Evolutionary conservation across 257 asterid species (phyloP), one percentile per base, ranked within the genome.

Genomic region (Solanum chaucha): DNA sequence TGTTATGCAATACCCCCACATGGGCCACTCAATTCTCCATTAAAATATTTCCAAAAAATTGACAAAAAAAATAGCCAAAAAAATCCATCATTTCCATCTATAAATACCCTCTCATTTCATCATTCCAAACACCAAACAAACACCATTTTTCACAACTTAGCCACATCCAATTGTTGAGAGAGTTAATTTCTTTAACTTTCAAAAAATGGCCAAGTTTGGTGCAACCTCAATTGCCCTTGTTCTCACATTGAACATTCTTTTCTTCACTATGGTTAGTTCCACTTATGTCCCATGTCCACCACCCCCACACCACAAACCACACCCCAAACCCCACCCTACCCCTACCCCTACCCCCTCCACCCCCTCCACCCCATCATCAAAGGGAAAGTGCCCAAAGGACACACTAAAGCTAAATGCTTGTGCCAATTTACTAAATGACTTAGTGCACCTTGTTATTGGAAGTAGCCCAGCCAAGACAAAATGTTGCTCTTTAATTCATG

Each of bases 191-290:
- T 19, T 17, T 6, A 55, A 17, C 24, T 55, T 55, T 19, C n/a
- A 41, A 46, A 20, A 44, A 44, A 85, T 85, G 87, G 87, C 83
- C 32, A 85, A 70, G 87, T 34, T 73, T 78, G 82, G 28, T 8
- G 10, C 19, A 44, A 4, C 87, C 24, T 75, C 88, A 32, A 14
- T 74, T 67, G 85, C 86, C 35, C 88, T 87, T 85, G 71, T 89
- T 68, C 78, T 87, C 87, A 81, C 88, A n/a, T 71, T 87, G 14
- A 87, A 85, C 91, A 81, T 89, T 44, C 44, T 89, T 36, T 87
- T 89, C 87, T 86, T 89, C 85, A 87, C 91, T 64, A 67, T 86
- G 70, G 91, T 87, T 71, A 87, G 88, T 48, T 87, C 88, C n/a
- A 89, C 80, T 41, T 1, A 68, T 38, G 84, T 88, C 40, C 85